A percentile compares a stretch with the other conserved stretches of the same genome.
These are phyloP conservation scores for Scutellaria galericulata DNA, from an alignment of 257 asterid species.

Conservation along the genomic window DNA sequence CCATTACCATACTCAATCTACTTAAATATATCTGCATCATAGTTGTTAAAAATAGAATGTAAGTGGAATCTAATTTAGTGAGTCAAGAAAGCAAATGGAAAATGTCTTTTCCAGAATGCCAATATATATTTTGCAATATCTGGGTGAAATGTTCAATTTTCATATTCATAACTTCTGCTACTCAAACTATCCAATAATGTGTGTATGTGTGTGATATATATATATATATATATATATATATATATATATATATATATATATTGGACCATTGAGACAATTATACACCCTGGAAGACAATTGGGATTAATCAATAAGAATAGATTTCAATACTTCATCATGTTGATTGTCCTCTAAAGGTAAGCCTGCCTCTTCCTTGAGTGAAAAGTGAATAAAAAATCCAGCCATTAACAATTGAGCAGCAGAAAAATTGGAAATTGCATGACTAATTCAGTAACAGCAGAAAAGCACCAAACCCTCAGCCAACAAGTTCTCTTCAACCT, in stretches of 20 bases:
- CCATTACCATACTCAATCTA: neutral
- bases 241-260: too few species aligned
- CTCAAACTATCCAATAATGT: too few species aligned
- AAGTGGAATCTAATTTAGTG: neutral
- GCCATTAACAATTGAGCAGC: neutral
- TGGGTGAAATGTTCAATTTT: neutral
- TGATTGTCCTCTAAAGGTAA: conserved; percentile 1
- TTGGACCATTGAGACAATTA: neutral
- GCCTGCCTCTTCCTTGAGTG: neutral
- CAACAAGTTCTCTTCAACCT: neutral
- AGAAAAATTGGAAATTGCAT: conserved; percentile 3
- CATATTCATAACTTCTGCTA: neutral
- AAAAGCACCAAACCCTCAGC: conserved; percentile 1
- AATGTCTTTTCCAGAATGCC: conserved; percentile 13
- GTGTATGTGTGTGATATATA: too few species aligned
- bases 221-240: too few species aligned
- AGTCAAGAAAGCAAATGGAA: conserved; percentile 5
- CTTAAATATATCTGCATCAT: neutral
- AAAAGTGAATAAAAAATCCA: conserved; percentile 1
- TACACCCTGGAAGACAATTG: neutral
- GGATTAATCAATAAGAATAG: neutral
- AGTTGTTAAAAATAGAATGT: neutral
- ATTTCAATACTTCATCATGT: neutral
- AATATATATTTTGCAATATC: neutral
- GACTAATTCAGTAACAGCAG: neutral